These are phyloP conservation scores for Nosema granulosis DNA, from an alignment of 371 early-diverging fungal species.

Conservation along the genomic window DNA sequence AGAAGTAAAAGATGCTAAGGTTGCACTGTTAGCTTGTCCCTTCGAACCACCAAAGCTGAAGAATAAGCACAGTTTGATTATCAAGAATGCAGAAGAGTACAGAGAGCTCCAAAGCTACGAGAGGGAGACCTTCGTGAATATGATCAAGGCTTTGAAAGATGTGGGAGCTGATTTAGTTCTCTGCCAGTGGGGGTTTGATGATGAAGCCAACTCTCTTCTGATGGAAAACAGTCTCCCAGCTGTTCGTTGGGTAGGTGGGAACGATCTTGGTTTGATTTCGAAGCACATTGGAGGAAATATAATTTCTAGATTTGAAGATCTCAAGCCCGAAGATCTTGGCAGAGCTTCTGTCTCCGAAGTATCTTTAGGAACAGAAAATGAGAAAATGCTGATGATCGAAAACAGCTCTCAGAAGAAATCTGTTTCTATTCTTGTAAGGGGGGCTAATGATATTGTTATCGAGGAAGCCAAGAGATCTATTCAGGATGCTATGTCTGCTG, in stretches of 20 bases:
- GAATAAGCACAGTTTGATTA: conserved; percentile 97
- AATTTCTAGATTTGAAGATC: conserved; percentile 95
- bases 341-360: conserved; percentile 82
- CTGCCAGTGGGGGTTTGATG: conserved; percentile 99
- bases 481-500: conserved; percentile 97
- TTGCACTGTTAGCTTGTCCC: conserved; percentile 96
- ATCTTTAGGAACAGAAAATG: conserved; percentile 91
- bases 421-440: conserved; percentile 93
- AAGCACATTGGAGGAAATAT: conserved; percentile 96
- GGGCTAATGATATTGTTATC: conserved; percentile 95
- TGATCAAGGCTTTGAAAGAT: conserved; percentile 91
- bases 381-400: conserved; percentile 93
- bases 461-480: conserved; percentile 98
- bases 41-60: conserved; percentile 99
- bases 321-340: conserved; percentile 82
- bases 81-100: conserved; percentile 91
- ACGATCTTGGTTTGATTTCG: conserved; percentile 90
- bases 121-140: conserved; percentile 83
- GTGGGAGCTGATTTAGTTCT: conserved; percentile 92
- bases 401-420: conserved; percentile 67
- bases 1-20: conserved; percentile 83
- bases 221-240: conserved; percentile 93
- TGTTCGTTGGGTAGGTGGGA: conserved; percentile 99
- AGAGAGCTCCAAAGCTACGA: conserved; percentile 88
- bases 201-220: conserved; percentile 97